Evolutionary conservation across 1,284 basidiomycete species (phyloP).

Genomic region (Ustilago xerochloae): DNA sequence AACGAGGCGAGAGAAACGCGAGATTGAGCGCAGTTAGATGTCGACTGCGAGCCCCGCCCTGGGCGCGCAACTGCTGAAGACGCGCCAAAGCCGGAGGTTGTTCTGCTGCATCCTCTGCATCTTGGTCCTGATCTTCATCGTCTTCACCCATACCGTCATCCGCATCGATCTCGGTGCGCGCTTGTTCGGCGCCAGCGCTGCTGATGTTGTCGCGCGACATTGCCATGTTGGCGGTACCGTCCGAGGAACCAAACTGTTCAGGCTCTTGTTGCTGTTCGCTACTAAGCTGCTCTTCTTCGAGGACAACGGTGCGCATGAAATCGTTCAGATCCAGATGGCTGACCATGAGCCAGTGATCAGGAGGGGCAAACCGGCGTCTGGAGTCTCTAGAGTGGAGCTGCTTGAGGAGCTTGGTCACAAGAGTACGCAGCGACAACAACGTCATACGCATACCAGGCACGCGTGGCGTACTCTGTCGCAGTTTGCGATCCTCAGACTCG

Average conservation of each 20-base stretch:
- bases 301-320: constrained; percentile 88
- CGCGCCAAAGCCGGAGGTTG: constrained; percentile 17
- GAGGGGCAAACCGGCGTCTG: constrained; percentile 45
- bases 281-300: constrained; percentile 61
- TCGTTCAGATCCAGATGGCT: constrained; percentile 78
- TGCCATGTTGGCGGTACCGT: too few species aligned
- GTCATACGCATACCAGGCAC: constrained; percentile 55
- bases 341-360: constrained; percentile 86
- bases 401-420: constrained; percentile 59
- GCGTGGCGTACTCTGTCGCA: constrained; percentile 12
- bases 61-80: constrained; percentile 28
- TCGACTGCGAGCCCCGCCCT: constrained; percentile 25
- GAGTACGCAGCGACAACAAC: constrained; percentile 48
- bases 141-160: not conserved
- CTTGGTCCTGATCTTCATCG: constrained; percentile 16
- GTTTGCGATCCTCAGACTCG: not conserved
- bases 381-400: constrained; percentile 64
- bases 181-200: too few species aligned
- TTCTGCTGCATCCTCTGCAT: constrained; percentile 5
- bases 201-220: too few species aligned
- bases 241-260: not conserved
- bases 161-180: too few species aligned
- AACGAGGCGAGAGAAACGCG: constrained; percentile 81
- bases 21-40: constrained; percentile 74
- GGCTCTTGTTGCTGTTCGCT: constrained; percentile 30